Percentiles rank a stretch among this genome's conserved stretches.
These are phyloP conservation scores for Kodamaea lidongshanica DNA, from an alignment of 805 yeast genomes.

Conservation along the genomic window DNA sequence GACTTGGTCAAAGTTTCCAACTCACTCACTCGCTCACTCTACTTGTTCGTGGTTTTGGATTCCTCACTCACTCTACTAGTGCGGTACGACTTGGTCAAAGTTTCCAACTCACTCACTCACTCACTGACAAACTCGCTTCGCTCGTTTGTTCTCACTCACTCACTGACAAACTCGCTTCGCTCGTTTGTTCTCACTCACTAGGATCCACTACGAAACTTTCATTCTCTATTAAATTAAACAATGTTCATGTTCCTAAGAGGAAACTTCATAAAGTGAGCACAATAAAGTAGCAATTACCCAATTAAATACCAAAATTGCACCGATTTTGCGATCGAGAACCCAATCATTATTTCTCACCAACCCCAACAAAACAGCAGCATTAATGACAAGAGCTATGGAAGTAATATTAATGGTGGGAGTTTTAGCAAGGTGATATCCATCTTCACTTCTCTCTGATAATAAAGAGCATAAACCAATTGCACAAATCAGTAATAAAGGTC, in stretches of 20 bases:
- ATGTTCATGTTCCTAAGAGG: neutral
- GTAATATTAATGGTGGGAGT: slow-evolving; percentile 19
- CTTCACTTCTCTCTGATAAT: slow-evolving; percentile 10
- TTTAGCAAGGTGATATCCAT: slow-evolving; percentile 14
- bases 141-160: too few relatives aligned
- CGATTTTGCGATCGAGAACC: slow-evolving; percentile 31
- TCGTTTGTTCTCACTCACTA: too few relatives aligned
- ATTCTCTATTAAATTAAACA: neutral
- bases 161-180: too few relatives aligned
- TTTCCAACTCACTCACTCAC: too few relatives aligned
- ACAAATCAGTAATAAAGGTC: slow-evolving; percentile 75
- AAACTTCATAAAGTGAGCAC: slow-evolving; percentile 20
- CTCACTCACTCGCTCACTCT: too few relatives aligned
- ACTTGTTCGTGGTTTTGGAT: too few relatives aligned
- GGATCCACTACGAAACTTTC: neutral
- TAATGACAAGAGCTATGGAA: slow-evolving; percentile 16
- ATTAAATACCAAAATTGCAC: slow-evolving; percentile 22
- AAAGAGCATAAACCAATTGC: slow-evolving; percentile 79
- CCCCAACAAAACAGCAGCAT: slow-evolving; percentile 16
- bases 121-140: too few relatives aligned
- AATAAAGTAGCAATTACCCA: slow-evolving; percentile 26
- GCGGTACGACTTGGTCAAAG: too few relatives aligned
- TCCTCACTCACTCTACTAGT: too few relatives aligned
- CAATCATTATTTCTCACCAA: slow-evolving; percentile 20
- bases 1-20: too few relatives aligned